phyloP scores from a whole-genome alignment of 2,329 filamentous ascomycete species.

The Albophoma yamanashiensis region DNA sequence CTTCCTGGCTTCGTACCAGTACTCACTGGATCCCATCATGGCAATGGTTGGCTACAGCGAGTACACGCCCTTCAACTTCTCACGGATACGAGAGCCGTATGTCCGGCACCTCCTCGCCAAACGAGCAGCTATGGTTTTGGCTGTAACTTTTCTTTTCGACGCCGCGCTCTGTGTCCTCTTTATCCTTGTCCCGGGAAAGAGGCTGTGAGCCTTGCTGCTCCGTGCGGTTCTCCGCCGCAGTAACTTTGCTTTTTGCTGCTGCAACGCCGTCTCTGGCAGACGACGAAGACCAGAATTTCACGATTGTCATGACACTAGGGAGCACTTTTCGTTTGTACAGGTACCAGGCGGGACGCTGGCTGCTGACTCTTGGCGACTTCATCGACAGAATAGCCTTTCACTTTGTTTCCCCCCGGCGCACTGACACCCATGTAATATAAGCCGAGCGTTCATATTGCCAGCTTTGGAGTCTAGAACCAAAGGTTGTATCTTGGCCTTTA shows the following conservation, averaged over 20 bases:
- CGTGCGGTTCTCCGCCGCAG: not conserved
- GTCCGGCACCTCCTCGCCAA: constrained; percentile 77
- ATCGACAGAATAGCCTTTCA: not conserved
- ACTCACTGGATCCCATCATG: constrained; percentile 85
- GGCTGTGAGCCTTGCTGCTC: constrained; percentile 39
- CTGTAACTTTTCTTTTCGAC: constrained; percentile 65
- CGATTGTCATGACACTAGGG: constrained; percentile 3
- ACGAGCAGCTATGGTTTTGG: constrained; percentile 70
- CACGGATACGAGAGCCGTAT: constrained; percentile 79
- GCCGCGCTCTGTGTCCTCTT: constrained; percentile 81
- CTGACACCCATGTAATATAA: not conserved
- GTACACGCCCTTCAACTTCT: constrained; percentile 92
- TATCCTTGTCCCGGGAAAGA: constrained; percentile 86
- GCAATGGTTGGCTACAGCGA: constrained; percentile 86
- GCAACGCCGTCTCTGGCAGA: constrained; percentile 1
- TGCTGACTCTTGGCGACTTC: constrained; percentile 1
- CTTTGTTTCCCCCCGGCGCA: not conserved
- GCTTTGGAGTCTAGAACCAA: not conserved
- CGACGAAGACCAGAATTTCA: not conserved
- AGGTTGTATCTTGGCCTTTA: not conserved
- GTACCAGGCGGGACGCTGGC: constrained; percentile 1
- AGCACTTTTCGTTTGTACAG: constrained; percentile 1
- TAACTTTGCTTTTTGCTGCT: constrained; percentile 2
- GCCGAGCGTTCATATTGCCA: not conserved
- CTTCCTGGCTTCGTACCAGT: constrained; percentile 82